Evolutionary conservation across 2,329 filamentous ascomycete genomes (phyloP), one percentile per base, ranked within the genome.

Genomic region (Paracoccidioides brasiliensis): DNA sequence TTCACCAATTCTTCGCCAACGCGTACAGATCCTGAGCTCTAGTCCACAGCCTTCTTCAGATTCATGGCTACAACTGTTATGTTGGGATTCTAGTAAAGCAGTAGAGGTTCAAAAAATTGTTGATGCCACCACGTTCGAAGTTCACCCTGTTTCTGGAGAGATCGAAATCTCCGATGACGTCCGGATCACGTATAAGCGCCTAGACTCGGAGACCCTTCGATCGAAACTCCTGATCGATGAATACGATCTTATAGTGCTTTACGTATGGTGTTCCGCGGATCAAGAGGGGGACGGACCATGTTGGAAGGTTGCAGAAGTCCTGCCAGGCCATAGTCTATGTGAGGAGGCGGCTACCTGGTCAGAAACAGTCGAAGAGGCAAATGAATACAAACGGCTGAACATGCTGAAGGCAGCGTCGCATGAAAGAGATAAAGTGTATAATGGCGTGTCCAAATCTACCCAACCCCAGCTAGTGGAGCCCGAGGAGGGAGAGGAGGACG

Each of bases 71-170:
- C 72, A 74, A 2, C 67, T 84, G 38, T 71, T 85, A 9, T 81
- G 76, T 61, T 84, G 82, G 82, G 77, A 82, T 59, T 58, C 70
- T 1, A 66, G 69, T 5, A 73, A 76, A 54, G 80, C 78, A 3
- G 73, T 78, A 37, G 75, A 72, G 56, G 70, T 84, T 9, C 76
- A 79, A 51, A 69, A 72, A 10, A 66, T 79, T 28, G 74, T 84
- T 40, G 76, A 78, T 57, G 72, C 74, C 40, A 72, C 80, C 37
- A 72, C 72, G 15, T 76, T 84, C 55, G 82, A 84, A 65, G 80
- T 80, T 46, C 82, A 85, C 61, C 82, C 82, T 0, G 78, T 79
- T 3, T 84, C 82, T 1, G 82, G 82, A 50, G 82, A 85, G 63
- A 77, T 85, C 46, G 82, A 85, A 64, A 68, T 83, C 4, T 76